Evolutionary conservation across 1,139 yeast genomes (phyloP), one percentile per base, ranked within the genome.

Genomic region (Zygoascus sp.): DNA sequence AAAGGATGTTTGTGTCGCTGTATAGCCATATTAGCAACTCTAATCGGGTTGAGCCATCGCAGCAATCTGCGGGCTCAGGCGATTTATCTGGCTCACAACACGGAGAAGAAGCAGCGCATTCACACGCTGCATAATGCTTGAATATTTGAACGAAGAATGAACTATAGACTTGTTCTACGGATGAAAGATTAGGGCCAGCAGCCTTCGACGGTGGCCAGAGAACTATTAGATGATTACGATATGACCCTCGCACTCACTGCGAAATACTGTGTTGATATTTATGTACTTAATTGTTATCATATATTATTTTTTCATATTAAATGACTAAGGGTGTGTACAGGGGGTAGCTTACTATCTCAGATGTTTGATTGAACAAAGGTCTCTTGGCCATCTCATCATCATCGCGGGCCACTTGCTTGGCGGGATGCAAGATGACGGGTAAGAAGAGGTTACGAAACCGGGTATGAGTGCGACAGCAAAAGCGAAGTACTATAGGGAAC

Each of bases 1-100:
- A 67, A 51, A 58, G 65, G 30, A 64, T 69, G 62, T 69, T 69
- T 51, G 58, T 66, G 22, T 62, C 70, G 15, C 58, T 69, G 40
- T 66, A 63, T 49, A 59, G 64, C 34, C 73, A 68, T 50, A 64
- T 69, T 50, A 63, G 61, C 52, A 53, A 36, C 34, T 35, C 47
- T 10, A 40, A 32, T 19, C 35, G 37, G 28, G 43, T 13, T 7
- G 43, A 40, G 8, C 20, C 43, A 6, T 8, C 25, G 6, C 39
- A n/a, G 34, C 16, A 15, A 30, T 15, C 8, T 15, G 17, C 34
- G 3, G 34, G 34, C 34, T 30, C 34, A 3, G 34, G 17, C 7
- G 34, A 30, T 30, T 30, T 30, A 15, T 7, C 34, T 15, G 34
- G 34, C 7, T n/a, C 11, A 9, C 34, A 4, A 7, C 34, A 30